Evolutionary conservation across 1,284 basidiomycete genomes (phyloP).

Genomic region (Ustilago shanxiensis): DNA sequence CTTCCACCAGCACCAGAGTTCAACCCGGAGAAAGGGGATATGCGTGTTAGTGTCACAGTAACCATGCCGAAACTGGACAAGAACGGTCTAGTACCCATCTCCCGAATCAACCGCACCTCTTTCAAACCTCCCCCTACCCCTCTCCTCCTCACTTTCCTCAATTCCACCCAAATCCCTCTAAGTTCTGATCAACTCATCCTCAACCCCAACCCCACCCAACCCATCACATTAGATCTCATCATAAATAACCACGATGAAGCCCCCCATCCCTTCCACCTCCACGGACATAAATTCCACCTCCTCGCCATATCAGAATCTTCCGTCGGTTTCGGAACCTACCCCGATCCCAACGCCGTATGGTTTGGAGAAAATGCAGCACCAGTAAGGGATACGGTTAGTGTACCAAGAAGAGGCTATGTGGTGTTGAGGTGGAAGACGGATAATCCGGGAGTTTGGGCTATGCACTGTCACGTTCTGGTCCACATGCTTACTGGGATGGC

Average conservation of each 20-base stretch:
- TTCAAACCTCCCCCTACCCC: too few species aligned
- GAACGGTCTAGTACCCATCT: neutral
- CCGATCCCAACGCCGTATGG: neutral
- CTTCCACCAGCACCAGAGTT: too few species aligned
- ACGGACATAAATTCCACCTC: constrained; percentile 71
- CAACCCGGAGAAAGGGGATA: too few species aligned
- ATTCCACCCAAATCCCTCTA: too few species aligned
- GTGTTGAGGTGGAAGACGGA: constrained; percentile 42
- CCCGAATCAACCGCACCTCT: neutral
- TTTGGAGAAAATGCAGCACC: neutral
- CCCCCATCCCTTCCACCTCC: constrained; percentile 72
- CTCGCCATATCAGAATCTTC: constrained; percentile 65
- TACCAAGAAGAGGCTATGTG: constrained; percentile 41
- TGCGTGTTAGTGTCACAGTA: neutral
- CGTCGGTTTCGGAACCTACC: neutral
- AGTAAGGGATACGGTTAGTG: constrained; percentile 41
- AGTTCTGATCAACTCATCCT: neutral
- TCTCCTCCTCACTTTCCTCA: too few species aligned
- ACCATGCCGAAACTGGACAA: neutral
- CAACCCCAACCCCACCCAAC: constrained; percentile 12
- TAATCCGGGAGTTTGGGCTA: constrained; percentile 50
- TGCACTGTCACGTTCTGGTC: constrained; percentile 53
- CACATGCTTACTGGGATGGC: constrained; percentile 48
- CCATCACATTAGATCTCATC: constrained; percentile 59
- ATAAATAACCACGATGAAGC: constrained; percentile 70